Percentiles rank a stretch among this genome's conserved stretches.
Conservation (phyloP, 2,329 filamentous ascomycete genomes). For the Dactylellina leptospora region DNA sequence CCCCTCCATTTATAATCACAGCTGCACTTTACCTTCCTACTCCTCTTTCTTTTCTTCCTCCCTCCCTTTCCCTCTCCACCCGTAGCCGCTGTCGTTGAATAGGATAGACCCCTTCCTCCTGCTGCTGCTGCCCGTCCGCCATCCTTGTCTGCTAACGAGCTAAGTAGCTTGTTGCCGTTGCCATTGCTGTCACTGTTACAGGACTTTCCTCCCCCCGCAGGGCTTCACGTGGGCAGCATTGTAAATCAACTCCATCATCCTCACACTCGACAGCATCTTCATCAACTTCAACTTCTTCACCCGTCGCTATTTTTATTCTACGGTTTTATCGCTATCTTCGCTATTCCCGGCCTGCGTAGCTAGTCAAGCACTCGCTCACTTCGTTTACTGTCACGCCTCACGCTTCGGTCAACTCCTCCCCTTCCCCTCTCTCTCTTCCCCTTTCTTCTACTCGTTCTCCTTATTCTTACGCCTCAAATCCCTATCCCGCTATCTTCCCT, state of each 20-base stretch:
- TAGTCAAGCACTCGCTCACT: too few relatives aligned
- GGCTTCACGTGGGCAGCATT: slow-evolving; percentile 39
- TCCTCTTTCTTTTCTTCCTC: neutral
- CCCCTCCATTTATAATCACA: neutral
- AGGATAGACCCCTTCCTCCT: neutral
- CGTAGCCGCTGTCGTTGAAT: neutral
- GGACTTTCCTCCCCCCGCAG: slow-evolving; percentile 8
- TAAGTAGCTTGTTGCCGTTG: neutral
- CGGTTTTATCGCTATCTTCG: neutral
- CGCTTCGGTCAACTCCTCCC: neutral
- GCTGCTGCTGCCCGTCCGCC: neutral
- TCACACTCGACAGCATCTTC: neutral
- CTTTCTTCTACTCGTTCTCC: slow-evolving; percentile 1
- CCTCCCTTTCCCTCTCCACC: neutral
- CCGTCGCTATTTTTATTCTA: neutral
- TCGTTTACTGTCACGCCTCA: neutral
- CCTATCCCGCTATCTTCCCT: neutral
- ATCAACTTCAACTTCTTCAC: neutral
- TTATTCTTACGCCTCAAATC: neutral
- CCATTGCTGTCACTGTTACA: neutral
- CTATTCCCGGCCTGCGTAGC: too few relatives aligned
- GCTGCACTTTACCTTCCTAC: neutral
- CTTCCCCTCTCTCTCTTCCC: neutral
- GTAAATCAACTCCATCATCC: neutral
- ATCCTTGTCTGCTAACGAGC: neutral